These are phyloP conservation scores for Trebouxia sp. DNA, from an alignment of 139 green algal genomes.

Conservation along the genomic window DNA sequence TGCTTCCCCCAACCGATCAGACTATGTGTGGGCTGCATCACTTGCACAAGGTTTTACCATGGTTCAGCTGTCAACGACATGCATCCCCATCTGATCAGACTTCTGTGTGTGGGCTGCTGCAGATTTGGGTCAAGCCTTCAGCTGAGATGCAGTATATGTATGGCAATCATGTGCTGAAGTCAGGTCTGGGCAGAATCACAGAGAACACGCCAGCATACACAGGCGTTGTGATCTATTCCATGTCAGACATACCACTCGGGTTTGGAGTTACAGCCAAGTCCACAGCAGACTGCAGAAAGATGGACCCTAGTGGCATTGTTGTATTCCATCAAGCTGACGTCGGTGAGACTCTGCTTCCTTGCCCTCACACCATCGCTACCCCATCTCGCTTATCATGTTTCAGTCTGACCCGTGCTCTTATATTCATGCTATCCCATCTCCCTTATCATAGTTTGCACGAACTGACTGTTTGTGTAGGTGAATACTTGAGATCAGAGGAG, in stretches of 20 bases:
- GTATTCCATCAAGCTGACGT: conserved; percentile 94
- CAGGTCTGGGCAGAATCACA: conserved; percentile 95
- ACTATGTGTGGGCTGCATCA: too few relatives aligned
- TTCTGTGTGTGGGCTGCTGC: conserved; percentile 1
- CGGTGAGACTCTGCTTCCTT: conserved; percentile 52
- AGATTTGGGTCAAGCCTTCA: conserved; percentile 98
- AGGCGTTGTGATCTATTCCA: conserved; percentile 81
- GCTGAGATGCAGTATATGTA: conserved; percentile 99
- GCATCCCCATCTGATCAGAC: background rate
- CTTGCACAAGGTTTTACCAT: too few relatives aligned
- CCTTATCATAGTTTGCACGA: too few relatives aligned
- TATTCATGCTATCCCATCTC: too few relatives aligned
- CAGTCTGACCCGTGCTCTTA: too few relatives aligned
- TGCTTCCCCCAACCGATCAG: too few relatives aligned
- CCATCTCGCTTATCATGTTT: too few relatives aligned
- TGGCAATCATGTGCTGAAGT: conserved; percentile 98
- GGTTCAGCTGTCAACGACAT: too few relatives aligned
- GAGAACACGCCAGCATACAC: conserved; percentile 92
- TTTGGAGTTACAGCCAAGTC: conserved; percentile 93
- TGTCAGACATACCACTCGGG: conserved; percentile 95
- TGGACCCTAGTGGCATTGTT: conserved; percentile 93
- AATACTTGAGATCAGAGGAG: conserved; percentile 83
- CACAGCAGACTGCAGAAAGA: conserved; percentile 87
- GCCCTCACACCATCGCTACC: background rate
- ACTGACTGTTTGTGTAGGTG: conserved; percentile 36